Percentiles rank a stretch among this genome's conserved stretches.
These are phyloP conservation scores for Lactarius indigo DNA, from an alignment of 768 basidiomycete species.

Conservation along the genomic window DNA sequence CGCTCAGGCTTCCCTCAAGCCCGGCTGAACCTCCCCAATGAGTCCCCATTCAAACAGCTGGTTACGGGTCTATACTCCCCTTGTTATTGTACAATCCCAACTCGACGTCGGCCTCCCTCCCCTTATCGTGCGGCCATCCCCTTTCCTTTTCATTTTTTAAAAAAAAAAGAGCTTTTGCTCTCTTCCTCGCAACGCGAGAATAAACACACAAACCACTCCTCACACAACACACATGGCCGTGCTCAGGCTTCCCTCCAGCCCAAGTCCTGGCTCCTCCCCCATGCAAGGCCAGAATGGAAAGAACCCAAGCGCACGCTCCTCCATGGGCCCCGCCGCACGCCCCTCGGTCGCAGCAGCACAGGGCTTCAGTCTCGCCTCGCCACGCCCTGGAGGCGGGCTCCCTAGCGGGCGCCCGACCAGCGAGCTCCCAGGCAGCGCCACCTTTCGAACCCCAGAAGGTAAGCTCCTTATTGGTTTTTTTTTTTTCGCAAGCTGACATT, in stretches of 20 bases:
- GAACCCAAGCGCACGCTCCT: slow-evolving; percentile 63
- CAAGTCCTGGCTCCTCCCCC: slow-evolving; percentile 72
- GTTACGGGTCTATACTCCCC: slow-evolving; percentile 26
- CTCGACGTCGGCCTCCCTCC: slow-evolving; percentile 54
- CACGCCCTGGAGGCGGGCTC: slow-evolving; percentile 56
- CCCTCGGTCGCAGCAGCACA: slow-evolving; percentile 51
- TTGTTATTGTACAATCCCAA: slow-evolving; percentile 72
- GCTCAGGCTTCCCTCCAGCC: slow-evolving; percentile 64
- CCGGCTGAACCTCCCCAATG: too few species aligned
- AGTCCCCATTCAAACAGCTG: too few species aligned
- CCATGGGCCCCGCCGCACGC: slow-evolving; percentile 53
- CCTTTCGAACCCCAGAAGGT: slow-evolving; percentile 92
- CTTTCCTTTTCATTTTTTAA: neutral
- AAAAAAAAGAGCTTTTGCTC: neutral
- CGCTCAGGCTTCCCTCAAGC: too few species aligned
- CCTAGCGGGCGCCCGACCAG: slow-evolving; percentile 73
- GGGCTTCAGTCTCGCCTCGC: too few species aligned
- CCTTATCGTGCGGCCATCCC: slow-evolving; percentile 25
- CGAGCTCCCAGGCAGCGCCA: slow-evolving; percentile 72
- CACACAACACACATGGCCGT: slow-evolving; percentile 54
- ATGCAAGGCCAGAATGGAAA: slow-evolving; percentile 54
- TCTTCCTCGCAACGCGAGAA: slow-evolving; percentile 4
- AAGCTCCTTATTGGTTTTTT: neutral
- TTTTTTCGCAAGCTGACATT: neutral
- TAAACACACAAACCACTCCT: slow-evolving; percentile 25